Conservation (phyloP, 2,329 filamentous ascomycete species). For the Nannizzia gypsea region DNA sequence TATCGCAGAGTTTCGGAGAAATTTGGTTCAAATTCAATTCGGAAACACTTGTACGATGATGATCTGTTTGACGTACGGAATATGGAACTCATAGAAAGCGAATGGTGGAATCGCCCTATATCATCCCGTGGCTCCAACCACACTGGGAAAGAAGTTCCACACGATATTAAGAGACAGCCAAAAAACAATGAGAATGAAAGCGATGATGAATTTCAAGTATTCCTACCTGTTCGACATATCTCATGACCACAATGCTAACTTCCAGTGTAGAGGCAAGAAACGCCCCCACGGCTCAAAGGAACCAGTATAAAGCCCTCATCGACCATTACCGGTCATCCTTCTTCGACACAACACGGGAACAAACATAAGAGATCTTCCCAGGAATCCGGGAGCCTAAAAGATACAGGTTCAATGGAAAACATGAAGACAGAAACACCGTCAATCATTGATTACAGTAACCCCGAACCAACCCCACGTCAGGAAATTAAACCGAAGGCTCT, state of each 20-base stretch:
- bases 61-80: slow-evolving; percentile 7
- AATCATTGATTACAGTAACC: background rate
- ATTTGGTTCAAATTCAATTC: background rate
- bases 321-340: background rate
- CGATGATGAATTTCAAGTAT: slow-evolving; percentile 31
- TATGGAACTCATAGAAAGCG: slow-evolving; percentile 16
- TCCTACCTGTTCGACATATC: slow-evolving; percentile 6
- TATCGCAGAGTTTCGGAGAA: background rate
- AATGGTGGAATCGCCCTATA: slow-evolving; percentile 25
- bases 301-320: background rate
- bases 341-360: background rate
- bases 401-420: slow-evolving; percentile 14
- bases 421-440: background rate
- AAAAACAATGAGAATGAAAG: slow-evolving; percentile 20
- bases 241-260: background rate
- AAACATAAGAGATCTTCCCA: background rate
- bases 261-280: slow-evolving; percentile 26
- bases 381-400: slow-evolving; percentile 11
- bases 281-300: slow-evolving; percentile 21
- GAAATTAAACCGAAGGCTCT: slow-evolving; percentile 9
- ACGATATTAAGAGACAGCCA: background rate
- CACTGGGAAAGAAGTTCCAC: background rate
- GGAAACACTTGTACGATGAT: background rate
- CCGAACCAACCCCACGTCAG: background rate
- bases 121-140: background rate